Conservation (phyloP, 345 rosid species). For the Microthlaspi erraticum region DNA sequence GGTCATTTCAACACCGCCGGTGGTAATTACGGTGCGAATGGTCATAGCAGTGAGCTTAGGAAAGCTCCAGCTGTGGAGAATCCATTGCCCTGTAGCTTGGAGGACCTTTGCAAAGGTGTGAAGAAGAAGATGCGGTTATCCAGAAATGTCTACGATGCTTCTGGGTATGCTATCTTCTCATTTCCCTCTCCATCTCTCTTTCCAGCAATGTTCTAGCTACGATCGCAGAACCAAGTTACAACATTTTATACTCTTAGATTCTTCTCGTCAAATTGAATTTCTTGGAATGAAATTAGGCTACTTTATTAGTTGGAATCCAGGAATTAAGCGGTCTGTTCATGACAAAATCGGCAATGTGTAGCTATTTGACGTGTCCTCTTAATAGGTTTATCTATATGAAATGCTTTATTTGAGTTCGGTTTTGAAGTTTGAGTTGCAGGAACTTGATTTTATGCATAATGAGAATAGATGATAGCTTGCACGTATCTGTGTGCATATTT, state of each 20-base stretch:
- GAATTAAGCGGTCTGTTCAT: constrained; percentile 6
- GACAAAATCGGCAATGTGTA: neutral
- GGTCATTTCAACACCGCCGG: constrained; percentile 33
- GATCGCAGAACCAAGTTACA: too few relatives aligned
- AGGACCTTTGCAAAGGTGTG: constrained; percentile 83
- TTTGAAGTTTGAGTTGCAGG: neutral
- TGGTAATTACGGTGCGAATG: constrained; percentile 27
- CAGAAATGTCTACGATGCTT: constrained; percentile 55
- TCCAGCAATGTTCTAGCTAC: too few relatives aligned
- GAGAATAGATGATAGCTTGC: neutral
- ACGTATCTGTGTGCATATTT: neutral
- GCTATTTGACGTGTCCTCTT: neutral
- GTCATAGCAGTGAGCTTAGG: constrained; percentile 36
- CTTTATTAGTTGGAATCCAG: constrained; percentile 23
- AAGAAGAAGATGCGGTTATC: constrained; percentile 80
- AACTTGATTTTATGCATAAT: constrained; percentile 1
- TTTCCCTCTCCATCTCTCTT: neutral
- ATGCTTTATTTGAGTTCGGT: neutral
- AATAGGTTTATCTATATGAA: neutral
- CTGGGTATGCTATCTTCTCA: constrained; percentile 57
- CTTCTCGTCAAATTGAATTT: constrained; percentile 8
- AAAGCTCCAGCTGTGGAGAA: constrained; percentile 71
- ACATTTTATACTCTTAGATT: neutral
- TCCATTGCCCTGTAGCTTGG: constrained; percentile 74
- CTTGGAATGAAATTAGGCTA: constrained; percentile 1